These are phyloP conservation scores for Oryza rufipogon DNA, from an alignment of 176 grass and related monocot species.

Conservation along the genomic window DNA sequence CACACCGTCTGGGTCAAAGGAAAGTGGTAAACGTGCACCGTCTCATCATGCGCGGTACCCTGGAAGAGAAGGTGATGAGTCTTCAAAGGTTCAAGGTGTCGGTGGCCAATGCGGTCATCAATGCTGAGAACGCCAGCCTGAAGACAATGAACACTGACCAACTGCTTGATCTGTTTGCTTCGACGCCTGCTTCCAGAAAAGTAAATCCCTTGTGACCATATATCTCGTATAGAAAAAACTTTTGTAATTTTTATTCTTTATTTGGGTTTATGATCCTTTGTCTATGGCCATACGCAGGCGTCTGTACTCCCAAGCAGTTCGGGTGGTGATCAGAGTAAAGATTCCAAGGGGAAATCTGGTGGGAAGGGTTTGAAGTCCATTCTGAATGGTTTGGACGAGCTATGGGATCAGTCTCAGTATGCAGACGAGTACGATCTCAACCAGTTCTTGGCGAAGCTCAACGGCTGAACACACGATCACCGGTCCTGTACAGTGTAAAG, in stretches of 20 bases:
- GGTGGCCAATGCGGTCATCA: constrained; percentile 91
- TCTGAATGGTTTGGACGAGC: constrained; percentile 75
- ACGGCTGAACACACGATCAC: constrained; percentile 56
- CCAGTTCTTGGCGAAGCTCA: constrained; percentile 79
- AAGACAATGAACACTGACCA: constrained; percentile 98
- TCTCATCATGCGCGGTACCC: constrained; percentile 90
- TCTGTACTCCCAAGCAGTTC: constrained; percentile 54
- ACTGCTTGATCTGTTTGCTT: constrained; percentile 91
- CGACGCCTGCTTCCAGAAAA: constrained; percentile 77
- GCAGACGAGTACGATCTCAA: constrained; percentile 81
- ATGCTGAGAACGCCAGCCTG: constrained; percentile 87
- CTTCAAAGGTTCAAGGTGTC: constrained; percentile 98
- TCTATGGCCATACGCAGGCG: constrained; percentile 44
- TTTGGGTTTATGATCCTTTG: constrained; percentile 19
- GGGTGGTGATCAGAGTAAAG: constrained; percentile 45
- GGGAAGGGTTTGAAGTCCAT: constrained; percentile 90
- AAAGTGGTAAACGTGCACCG: constrained; percentile 98
- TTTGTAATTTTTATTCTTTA: not conserved
- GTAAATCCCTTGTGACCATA: constrained; percentile 43
- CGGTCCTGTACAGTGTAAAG: constrained; percentile 87
- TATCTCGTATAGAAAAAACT: not conserved
- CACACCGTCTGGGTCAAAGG: constrained; percentile 86
- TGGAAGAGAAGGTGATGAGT: constrained; percentile 99
- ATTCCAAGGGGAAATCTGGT: constrained; percentile 54
- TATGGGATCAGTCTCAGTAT: constrained; percentile 98